Conservation (phyloP, 768 basidiomycete genomes). For the Ramaria sp. region DNA sequence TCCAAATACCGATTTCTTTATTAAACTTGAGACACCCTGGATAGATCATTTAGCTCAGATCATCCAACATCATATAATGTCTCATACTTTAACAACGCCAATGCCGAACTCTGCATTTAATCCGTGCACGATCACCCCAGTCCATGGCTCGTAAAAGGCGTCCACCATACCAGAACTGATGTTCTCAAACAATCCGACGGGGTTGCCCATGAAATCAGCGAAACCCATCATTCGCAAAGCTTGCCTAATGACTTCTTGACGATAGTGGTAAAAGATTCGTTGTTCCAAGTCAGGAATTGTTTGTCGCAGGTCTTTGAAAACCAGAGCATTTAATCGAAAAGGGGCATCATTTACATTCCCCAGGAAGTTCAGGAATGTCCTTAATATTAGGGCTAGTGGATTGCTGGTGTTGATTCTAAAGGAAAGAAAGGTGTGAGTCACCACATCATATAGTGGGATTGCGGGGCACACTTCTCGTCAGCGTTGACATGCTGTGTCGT, state of each 20-base stretch:
- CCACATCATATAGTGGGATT: no score
- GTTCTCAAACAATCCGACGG: slow-evolving; percentile 95
- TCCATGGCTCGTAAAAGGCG: slow-evolving; percentile 98
- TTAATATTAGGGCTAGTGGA: slow-evolving; percentile 85
- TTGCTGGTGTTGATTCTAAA: slow-evolving; percentile 42
- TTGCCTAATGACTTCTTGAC: slow-evolving; percentile 87
- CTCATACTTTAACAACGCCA: slow-evolving; percentile 80
- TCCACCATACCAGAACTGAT: slow-evolving; percentile 97
- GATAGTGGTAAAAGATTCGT: slow-evolving; percentile 84
- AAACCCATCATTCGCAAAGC: slow-evolving; percentile 96
- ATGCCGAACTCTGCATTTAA: slow-evolving; percentile 81
- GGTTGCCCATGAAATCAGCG: slow-evolving; percentile 93
- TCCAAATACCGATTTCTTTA: slow-evolving; percentile 98
- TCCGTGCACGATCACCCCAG: slow-evolving; percentile 92
- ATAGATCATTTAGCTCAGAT: slow-evolving; percentile 2
- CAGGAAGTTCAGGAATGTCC: slow-evolving; percentile 92
- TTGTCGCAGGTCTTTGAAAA: slow-evolving; percentile 88
- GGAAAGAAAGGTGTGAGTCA: not conserved
- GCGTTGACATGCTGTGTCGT: slow-evolving; percentile 88
- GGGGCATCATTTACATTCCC: slow-evolving; percentile 97
- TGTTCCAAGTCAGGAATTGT: slow-evolving; percentile 74
- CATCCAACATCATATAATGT: not conserved
- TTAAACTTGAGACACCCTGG: slow-evolving; percentile 95
- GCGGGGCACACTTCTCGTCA: slow-evolving; percentile 69
- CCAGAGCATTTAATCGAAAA: slow-evolving; percentile 86